These are phyloP conservation scores for Ceraceosorus bombacis DNA, from an alignment of 1,284 basidiomycete genomes.

Conservation along the genomic window DNA sequence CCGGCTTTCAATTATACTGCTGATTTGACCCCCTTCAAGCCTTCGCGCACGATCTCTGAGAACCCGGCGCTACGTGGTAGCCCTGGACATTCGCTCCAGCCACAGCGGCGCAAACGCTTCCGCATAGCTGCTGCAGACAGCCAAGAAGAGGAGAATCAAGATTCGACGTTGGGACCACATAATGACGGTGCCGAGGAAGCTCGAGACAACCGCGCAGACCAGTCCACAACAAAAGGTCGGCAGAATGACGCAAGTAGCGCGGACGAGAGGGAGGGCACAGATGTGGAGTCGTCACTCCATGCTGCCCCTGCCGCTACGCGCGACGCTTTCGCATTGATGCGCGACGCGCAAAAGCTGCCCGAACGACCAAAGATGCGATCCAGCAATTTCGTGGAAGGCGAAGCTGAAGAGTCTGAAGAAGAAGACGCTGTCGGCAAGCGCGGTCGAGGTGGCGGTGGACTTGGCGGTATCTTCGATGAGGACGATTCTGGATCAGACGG, in stretches of 20 bases:
- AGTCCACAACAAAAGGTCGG: too few species aligned
- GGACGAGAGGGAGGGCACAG: too few species aligned
- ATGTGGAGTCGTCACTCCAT: too few species aligned
- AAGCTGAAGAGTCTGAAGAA: slow-evolving; percentile 46
- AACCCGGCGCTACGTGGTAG: not conserved
- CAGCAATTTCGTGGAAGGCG: slow-evolving; percentile 35
- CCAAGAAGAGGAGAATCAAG: not conserved
- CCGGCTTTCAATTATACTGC: too few species aligned
- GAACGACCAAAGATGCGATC: slow-evolving; percentile 11
- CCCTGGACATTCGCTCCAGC: not conserved
- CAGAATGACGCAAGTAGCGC: too few species aligned
- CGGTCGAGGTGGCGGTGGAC: slow-evolving; percentile 26
- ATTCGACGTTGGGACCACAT: not conserved
- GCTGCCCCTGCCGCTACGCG: too few species aligned
- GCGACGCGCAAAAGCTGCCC: not conserved
- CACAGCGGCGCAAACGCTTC: slow-evolving; percentile 6
- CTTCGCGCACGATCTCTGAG: not conserved
- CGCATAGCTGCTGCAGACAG: slow-evolving; percentile 1
- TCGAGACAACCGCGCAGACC: too few species aligned
- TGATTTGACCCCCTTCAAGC: not conserved
- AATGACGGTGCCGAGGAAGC: not conserved
- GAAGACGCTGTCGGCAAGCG: slow-evolving; percentile 23
- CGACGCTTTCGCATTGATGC: slow-evolving; percentile 4
- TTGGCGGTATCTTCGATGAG: slow-evolving; percentile 38
- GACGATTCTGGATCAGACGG: slow-evolving; percentile 17